Evolutionary conservation across 352 stramenopile genomes (phyloP).

Genomic region (Globisporangium perplexum): DNA sequence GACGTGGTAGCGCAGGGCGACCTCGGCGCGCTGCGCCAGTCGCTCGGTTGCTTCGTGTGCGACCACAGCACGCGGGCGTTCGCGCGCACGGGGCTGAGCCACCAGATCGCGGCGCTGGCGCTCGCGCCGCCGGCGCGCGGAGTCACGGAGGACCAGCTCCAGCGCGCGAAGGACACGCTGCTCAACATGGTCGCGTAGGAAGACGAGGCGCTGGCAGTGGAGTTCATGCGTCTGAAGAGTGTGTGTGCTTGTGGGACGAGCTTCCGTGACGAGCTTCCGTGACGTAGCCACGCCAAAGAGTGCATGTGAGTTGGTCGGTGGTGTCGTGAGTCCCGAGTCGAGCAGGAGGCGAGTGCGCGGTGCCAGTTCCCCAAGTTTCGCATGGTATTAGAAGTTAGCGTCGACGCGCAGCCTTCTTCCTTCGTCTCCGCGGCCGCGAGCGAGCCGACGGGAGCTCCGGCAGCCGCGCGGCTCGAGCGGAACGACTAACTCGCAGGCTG

Average conservation of each 20-base stretch:
- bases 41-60: constrained; percentile 77
- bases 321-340: too few relatives aligned
- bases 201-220: too few relatives aligned
- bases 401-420: constrained; percentile 14
- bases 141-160: constrained; percentile 64
- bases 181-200: constrained; percentile 19
- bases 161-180: constrained; percentile 66
- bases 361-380: constrained; percentile 71
- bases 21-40: constrained; percentile 28
- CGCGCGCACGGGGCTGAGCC: constrained; percentile 34
- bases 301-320: too few relatives aligned
- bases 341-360: too few relatives aligned
- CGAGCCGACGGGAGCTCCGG: too few relatives aligned
- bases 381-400: constrained; percentile 79
- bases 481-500: constrained; percentile 14
- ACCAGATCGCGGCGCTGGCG: constrained; percentile 34
- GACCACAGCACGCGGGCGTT: constrained; percentile 69
- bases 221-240: too few relatives aligned
- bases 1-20: constrained; percentile 43
- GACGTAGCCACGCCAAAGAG: too few relatives aligned
- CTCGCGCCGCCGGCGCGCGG: constrained; percentile 30
- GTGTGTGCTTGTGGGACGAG: too few relatives aligned
- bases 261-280: too few relatives aligned
- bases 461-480: background rate
- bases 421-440: background rate